These are phyloP conservation scores for Gynostemma pentaphyllum DNA, from an alignment of 306 rosid genomes.

Conservation along the genomic window DNA sequence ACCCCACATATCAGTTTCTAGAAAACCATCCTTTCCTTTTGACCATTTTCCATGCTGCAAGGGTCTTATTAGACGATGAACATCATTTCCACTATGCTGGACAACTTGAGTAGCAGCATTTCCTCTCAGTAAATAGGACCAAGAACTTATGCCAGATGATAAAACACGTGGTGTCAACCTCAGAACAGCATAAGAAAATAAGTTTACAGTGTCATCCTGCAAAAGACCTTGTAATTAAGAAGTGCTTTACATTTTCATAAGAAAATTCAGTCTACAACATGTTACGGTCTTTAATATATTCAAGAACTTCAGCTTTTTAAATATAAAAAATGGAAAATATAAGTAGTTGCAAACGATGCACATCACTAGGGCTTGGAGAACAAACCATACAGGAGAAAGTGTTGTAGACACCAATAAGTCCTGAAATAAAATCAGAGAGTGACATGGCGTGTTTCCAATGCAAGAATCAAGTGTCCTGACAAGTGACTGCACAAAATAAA, in stretches of 20 bases:
- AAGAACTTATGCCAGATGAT: slow-evolving; percentile 71
- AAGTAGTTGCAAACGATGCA: neutral
- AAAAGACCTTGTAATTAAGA: slow-evolving; percentile 8
- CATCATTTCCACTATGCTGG: slow-evolving; percentile 32
- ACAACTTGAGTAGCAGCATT: slow-evolving; percentile 33
- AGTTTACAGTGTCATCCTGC: slow-evolving; percentile 83
- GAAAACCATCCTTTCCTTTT: slow-evolving; percentile 85
- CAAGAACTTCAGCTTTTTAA: neutral
- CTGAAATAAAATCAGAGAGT: slow-evolving; percentile 78
- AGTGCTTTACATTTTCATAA: neutral
- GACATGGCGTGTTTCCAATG: slow-evolving; percentile 62
- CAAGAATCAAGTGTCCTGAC: slow-evolving; percentile 71
- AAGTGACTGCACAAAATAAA: slow-evolving; percentile 62
- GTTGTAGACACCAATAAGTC: slow-evolving; percentile 94
- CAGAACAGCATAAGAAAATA: slow-evolving; percentile 87
- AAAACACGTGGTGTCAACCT: slow-evolving; percentile 79
- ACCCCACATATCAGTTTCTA: slow-evolving; percentile 93
- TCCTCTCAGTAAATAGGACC: slow-evolving; percentile 89
- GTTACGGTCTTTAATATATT: neutral
- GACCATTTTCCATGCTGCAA: slow-evolving; percentile 79
- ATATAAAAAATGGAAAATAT: neutral
- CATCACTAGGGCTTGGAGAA: slow-evolving; percentile 17
- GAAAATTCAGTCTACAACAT: neutral
- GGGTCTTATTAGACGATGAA: slow-evolving; percentile 52
- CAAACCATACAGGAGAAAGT: slow-evolving; percentile 79